These are phyloP conservation scores for Xylaria polymorpha DNA, from an alignment of 2,329 filamentous ascomycete genomes.

Conservation along the genomic window DNA sequence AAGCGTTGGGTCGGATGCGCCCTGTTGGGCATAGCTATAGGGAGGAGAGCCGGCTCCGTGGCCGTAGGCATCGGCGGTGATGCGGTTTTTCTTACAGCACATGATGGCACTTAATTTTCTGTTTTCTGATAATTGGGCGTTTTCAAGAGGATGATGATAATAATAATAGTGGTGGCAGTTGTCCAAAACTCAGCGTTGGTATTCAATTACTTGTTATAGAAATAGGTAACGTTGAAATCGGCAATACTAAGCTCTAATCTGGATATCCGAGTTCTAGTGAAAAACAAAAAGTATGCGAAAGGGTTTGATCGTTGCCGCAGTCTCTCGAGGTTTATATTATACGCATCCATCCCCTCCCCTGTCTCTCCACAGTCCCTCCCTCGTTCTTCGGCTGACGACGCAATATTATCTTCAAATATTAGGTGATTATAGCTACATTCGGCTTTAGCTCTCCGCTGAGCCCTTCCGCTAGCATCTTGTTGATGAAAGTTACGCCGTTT, in stretches of 20 bases:
- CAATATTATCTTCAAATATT: background rate
- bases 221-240: background rate
- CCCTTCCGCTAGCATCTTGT: background rate
- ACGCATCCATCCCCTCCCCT: background rate
- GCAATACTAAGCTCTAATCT: background rate
- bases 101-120: background rate
- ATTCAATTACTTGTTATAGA: background rate
- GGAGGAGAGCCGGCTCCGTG: background rate
- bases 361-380: background rate
- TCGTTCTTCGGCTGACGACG: background rate
- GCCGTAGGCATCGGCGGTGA: background rate
- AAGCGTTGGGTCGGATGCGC: too few relatives aligned
- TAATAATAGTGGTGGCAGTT: background rate
- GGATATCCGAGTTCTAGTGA: background rate
- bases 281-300: background rate
- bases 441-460: background rate
- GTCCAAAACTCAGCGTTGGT: background rate
- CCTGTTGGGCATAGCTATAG: background rate
- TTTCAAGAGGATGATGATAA: background rate
- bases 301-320: background rate
- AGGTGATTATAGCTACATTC: background rate
- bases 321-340: background rate
- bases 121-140: background rate
- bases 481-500: background rate
- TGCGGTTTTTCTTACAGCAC: constrained; percentile 9